Evolutionary conservation across 169 alveolate species (phyloP).

Genomic region (Hammondia hammondi): DNA sequence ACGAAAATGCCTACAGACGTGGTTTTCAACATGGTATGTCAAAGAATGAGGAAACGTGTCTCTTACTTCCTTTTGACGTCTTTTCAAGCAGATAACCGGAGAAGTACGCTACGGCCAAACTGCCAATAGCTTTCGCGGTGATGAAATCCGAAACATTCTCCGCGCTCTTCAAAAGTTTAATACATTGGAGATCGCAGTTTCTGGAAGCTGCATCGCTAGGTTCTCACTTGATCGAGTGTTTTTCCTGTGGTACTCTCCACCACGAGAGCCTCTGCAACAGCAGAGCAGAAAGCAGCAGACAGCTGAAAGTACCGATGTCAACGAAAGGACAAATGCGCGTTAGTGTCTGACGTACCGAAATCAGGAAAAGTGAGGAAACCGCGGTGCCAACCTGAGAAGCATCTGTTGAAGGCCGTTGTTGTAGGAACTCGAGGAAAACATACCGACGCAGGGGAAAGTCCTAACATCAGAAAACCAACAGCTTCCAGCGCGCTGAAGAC

Average conservation of each 20-base stretch:
- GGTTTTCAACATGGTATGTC: background rate
- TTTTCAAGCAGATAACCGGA: constrained; percentile 92
- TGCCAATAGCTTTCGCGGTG: constrained; percentile 91
- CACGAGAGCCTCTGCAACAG: constrained; percentile 90
- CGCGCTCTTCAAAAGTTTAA: constrained; percentile 59
- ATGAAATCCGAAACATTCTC: constrained; percentile 88
- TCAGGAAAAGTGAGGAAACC: constrained; percentile 67
- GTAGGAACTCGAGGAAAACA: background rate
- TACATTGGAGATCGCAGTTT: background rate
- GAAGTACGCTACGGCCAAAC: constrained; percentile 91
- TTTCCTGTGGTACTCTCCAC: constrained; percentile 77
- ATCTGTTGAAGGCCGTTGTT: constrained; percentile 51
- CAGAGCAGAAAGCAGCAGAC: constrained; percentile 86
- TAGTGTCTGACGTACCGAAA: constrained; percentile 69
- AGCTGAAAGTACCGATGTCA: constrained; percentile 44
- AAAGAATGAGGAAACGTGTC: background rate
- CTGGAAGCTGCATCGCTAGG: background rate
- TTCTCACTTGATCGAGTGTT: constrained; percentile 67
- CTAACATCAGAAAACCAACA: constrained; percentile 82
- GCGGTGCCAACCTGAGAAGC: constrained; percentile 73
- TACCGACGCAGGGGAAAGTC: constrained; percentile 76
- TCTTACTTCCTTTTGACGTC: constrained; percentile 82
- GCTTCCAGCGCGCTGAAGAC: constrained; percentile 82
- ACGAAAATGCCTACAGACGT: constrained; percentile 78
- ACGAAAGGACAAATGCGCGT: background rate